Conservation (phyloP, 768 basidiomycete genomes). For the Mycena kentingensis region DNA sequence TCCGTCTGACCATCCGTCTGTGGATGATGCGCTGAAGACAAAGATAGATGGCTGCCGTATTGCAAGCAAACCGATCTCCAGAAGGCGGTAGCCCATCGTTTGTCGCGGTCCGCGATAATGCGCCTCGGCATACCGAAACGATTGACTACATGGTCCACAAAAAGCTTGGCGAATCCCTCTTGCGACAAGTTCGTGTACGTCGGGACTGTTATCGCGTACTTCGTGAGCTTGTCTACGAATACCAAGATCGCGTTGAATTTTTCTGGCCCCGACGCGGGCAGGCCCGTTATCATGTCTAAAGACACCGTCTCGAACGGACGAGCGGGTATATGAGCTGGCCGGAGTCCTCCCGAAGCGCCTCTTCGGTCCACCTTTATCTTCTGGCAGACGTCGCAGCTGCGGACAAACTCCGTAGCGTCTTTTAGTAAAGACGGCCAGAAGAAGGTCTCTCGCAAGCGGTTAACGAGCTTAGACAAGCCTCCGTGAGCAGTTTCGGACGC, state of each 20-base stretch:
- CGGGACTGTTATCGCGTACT: conserved; percentile 37
- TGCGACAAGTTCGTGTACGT: conserved; percentile 1
- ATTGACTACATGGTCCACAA: not conserved
- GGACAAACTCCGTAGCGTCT: not conserved
- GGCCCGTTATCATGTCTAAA: not conserved
- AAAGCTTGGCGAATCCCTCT: not conserved
- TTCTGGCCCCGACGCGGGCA: conserved; percentile 15
- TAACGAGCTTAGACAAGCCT: not conserved
- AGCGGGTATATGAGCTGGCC: not conserved
- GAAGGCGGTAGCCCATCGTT: conserved; percentile 15
- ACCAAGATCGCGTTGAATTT: conserved; percentile 25
- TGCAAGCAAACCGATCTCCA: conserved; percentile 13
- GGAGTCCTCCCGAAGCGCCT: not conserved
- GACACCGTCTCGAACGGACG: not conserved
- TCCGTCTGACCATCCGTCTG: conserved; percentile 41
- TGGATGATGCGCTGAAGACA: conserved; percentile 37
- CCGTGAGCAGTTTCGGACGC: not conserved
- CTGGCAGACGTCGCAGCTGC: not conserved
- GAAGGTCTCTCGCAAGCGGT: not conserved
- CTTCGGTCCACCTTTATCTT: not conserved
- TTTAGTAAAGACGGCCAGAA: not conserved
- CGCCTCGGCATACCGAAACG: conserved; percentile 1
- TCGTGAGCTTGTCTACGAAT: conserved; percentile 34
- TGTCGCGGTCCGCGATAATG: conserved; percentile 13
- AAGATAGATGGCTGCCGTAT: not conserved